Conservation (phyloP, 2,329 filamentous ascomycete genomes). For the Pseudogymnoascus sp. region DNA sequence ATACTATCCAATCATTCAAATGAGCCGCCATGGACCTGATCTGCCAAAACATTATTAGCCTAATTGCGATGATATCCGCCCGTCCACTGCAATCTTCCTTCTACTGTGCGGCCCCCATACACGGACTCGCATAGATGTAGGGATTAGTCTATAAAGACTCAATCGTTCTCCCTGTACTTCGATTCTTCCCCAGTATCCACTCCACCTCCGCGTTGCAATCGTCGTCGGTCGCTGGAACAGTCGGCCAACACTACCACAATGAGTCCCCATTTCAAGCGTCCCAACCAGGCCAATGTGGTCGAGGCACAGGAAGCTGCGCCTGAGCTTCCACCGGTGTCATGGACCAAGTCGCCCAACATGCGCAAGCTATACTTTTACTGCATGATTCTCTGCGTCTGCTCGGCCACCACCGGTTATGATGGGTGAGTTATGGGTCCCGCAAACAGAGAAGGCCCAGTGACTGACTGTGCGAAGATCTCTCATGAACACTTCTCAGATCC, state of each 20-base stretch:
- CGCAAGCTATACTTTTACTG: conserved; percentile 46
- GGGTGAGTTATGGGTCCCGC: conserved; percentile 12
- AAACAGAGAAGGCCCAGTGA: not conserved
- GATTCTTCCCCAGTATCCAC: not conserved
- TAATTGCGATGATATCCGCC: not conserved
- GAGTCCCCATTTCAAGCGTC: not conserved
- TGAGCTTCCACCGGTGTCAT: conserved; percentile 45
- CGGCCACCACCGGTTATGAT: conserved; percentile 39
- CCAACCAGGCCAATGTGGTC: conserved; percentile 27
- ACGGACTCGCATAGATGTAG: not conserved
- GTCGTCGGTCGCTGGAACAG: not conserved
- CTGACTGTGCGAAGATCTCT: conserved; percentile 16
- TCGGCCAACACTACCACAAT: not conserved
- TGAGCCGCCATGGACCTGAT: not conserved
- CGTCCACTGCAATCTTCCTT: not conserved
- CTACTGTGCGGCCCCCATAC: not conserved
- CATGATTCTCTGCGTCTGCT: conserved; percentile 48
- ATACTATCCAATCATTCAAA: not conserved
- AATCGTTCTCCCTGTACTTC: not conserved
- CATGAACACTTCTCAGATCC: not conserved
- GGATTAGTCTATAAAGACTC: not conserved
- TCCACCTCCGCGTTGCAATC: not conserved
- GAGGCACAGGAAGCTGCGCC: conserved; percentile 38
- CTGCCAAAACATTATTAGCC: not conserved
- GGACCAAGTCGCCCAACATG: conserved; percentile 48